A percentile compares a stretch with the other conserved stretches of the same genome.
These are phyloP conservation scores for Yamadazyma aaseri DNA, from an alignment of 1,139 yeast genomes.

Conservation along the genomic window DNA sequence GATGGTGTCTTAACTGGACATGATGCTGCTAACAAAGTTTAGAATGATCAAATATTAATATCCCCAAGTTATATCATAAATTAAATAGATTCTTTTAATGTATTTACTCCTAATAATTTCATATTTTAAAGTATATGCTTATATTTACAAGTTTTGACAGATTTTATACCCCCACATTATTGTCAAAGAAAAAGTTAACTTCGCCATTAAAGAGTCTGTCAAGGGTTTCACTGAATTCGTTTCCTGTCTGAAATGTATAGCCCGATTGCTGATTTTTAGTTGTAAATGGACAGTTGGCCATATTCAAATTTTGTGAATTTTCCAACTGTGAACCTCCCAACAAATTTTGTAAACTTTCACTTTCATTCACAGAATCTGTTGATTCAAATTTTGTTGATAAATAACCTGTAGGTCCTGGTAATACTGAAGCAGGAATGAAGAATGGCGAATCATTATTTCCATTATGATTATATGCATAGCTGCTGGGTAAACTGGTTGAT, in stretches of 20 bases:
- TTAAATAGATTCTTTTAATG: background rate
- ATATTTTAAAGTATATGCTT: background rate
- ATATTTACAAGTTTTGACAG: background rate
- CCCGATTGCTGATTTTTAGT: conserved; percentile 1
- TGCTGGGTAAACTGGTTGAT: background rate
- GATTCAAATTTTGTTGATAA: conserved; percentile 4
- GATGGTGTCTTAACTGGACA: conserved; percentile 8
- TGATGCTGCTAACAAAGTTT: conserved; percentile 14
- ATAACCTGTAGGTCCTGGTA: conserved; percentile 18
- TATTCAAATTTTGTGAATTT: conserved; percentile 8
- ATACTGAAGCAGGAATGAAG: conserved; percentile 4
- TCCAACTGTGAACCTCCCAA: background rate
- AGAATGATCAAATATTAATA: conserved; percentile 4
- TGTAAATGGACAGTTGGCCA: conserved; percentile 1
- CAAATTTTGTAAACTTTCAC: background rate
- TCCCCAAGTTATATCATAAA: background rate
- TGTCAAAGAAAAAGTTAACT: conserved; percentile 44
- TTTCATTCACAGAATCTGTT: background rate
- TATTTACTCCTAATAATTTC: background rate
- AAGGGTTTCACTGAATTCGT: conserved; percentile 11
- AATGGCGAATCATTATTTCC: background rate
- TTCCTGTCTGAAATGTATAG: conserved; percentile 7
- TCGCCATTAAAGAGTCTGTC: conserved; percentile 17
- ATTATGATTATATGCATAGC: background rate
- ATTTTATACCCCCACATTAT: conserved; percentile 27